A percentile compares a stretch with the other conserved stretches of the same genome.
Evolutionary conservation across 495 filamentous ascomycete species (phyloP).

Genomic region (Aspergillus homomorphus): DNA sequence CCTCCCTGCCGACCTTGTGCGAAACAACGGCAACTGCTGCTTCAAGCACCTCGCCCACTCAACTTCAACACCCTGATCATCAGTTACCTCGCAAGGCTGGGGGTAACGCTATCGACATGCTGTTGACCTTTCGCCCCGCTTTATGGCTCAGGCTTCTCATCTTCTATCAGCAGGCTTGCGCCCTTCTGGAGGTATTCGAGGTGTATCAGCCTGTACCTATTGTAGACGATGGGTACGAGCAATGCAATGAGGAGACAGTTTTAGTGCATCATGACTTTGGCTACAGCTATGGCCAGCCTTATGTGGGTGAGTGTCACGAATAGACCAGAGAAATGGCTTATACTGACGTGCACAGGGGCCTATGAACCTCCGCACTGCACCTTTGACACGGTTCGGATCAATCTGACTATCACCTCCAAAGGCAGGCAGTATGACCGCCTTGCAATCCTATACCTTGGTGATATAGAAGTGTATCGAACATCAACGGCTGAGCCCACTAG

Average conservation of each 20-base stretch:
- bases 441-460: slow-evolving; percentile 74
- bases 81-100: no score
- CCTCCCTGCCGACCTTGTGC: no score
- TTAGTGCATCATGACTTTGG: neutral
- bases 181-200: neutral
- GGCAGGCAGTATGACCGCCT: slow-evolving; percentile 81
- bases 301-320: neutral
- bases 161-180: neutral
- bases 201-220: neutral
- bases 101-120: neutral
- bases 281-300: neutral
- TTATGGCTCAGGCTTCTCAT: neutral
- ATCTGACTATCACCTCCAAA: slow-evolving; percentile 71
- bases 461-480: slow-evolving; percentile 80
- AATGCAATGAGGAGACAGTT: neutral
- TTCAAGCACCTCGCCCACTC: no score
- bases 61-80: no score
- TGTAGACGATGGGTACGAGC: neutral
- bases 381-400: slow-evolving; percentile 79
- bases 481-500: slow-evolving; percentile 79
- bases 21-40: no score
- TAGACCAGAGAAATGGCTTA: neutral
- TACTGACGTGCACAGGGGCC: slow-evolving; percentile 39
- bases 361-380: slow-evolving; percentile 67
- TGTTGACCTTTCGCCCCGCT: neutral